Base-by-base conservation (phyloP, 2,329 filamentous ascomycete species). In the Phoma sp. region DNA sequence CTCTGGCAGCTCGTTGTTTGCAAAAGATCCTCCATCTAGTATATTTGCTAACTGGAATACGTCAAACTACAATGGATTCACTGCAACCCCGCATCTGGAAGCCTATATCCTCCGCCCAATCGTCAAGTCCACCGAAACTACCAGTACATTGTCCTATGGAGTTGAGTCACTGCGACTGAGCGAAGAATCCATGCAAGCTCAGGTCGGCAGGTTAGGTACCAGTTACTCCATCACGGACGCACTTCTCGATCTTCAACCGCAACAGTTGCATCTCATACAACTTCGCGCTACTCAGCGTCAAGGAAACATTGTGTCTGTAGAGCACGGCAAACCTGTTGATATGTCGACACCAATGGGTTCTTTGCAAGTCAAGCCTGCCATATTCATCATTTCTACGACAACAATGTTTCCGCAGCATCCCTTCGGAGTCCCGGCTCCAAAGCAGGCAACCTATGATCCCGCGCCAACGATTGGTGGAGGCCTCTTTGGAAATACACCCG, bases 151-250 rank as follows among this genome's bases (percentile, higher is more conserved):
- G 12, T 49, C 45, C 7, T 30, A 49, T 4, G 18, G 4, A 4
- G n/a, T 45, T 6, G 39, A 45, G 15, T 20, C 26, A 3, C 28
- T 54, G 1, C 23, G 14, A 14, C 20, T 54, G 5, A 14, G 14
- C n/a, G 45, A 49, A 30, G 33, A 29, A 30, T 12, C 15, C 7
- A 18, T 54, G 23, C 34, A 49, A n/a, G 28, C 28, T 15, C 34
- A 49, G 7, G 2, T 49, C 12, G 39, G 18, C 6, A 45, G 6
- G 2, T n/a, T 36, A 12, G 52, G 48, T 1, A 10, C 48, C 4
- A 20, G 53, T 1, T 57, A 62, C 46, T 67, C 65, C 4, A 40
- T 68, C 23, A 32, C 69, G 18, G 43, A 67, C 9, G 32, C 58
- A 1, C 46, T 69, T 4, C 30, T 48, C 29, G 39, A 57, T 14